Percentiles rank a stretch among this genome's conserved stretches.
These are phyloP conservation scores for Phytophthora boehmeriae DNA, from an alignment of 352 stramenopile genomes.

Conservation along the genomic window DNA sequence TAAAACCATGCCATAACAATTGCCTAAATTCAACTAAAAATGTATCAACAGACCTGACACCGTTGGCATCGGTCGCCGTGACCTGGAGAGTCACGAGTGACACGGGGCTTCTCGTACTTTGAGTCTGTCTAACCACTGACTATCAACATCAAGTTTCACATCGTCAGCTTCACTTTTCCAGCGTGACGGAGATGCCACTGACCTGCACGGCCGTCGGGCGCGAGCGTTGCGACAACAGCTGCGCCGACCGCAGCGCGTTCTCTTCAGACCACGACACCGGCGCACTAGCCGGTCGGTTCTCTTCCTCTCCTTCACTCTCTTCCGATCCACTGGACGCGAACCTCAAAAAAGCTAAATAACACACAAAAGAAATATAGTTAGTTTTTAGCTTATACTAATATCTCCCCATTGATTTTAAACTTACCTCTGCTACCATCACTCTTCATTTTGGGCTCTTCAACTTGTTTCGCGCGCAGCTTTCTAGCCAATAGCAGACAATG, in stretches of 20 bases:
- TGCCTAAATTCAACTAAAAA: neutral
- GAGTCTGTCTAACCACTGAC: slow-evolving; percentile 15
- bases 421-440: too few relatives aligned
- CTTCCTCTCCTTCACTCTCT: slow-evolving; percentile 42
- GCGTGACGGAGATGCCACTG: slow-evolving; percentile 29
- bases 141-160: slow-evolving; percentile 16
- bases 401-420: neutral
- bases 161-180: slow-evolving; percentile 5
- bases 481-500: slow-evolving; percentile 46
- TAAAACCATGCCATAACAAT: neutral
- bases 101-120: slow-evolving; percentile 15
- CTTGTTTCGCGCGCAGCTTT: slow-evolving; percentile 29
- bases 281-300: slow-evolving; percentile 27
- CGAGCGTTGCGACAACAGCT: slow-evolving; percentile 27
- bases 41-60: slow-evolving; percentile 32
- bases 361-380: neutral
- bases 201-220: slow-evolving; percentile 36
- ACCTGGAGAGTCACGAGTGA: slow-evolving; percentile 45
- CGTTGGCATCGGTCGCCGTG: slow-evolving; percentile 30
- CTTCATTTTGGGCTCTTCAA: slow-evolving; percentile 18
- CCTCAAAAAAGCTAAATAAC: slow-evolving; percentile 45
- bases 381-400: neutral
- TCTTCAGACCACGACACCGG: slow-evolving; percentile 28
- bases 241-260: slow-evolving; percentile 32
- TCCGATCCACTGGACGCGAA: slow-evolving; percentile 62